Evolutionary conservation across 208 protist species (phyloP), one percentile per base, ranked within the genome.

Genomic region (Trypanosomatidae sp.): DNA sequence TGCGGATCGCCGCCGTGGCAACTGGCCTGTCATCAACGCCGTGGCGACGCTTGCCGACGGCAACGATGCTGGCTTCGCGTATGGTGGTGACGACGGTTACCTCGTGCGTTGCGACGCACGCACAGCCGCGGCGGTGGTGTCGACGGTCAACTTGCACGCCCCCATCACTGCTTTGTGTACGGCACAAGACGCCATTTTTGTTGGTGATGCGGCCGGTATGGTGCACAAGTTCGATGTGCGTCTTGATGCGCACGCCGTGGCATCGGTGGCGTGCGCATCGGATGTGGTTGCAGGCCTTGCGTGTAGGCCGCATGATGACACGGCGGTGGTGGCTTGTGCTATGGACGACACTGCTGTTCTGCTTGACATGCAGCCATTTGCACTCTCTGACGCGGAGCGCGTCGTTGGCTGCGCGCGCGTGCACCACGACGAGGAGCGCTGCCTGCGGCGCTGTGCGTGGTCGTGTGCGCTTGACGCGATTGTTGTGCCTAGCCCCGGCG

Each of bases 1-100:
- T 8, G 7, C 58, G n/a, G 56, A 63, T 21, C 45, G 39, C 27
- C 60, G 56, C 10, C 66, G 66, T n/a, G 53, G 39, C 7, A 43
- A 62, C 25, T 92, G 77, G 75, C 75, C 83, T 3, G 83, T 92
- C 3, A 32, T 88, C n/a, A 92, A 92, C 44, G 58, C 70, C 23
- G 44, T 92, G 13, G 44, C 62, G 0, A 48, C 48, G n/a, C n/a
- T n/a, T 6, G 26, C 39, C 19, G 39, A 53, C 2, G 39, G 49
- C 18, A 24, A 16, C 13, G 53, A 69, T 32, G 53, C 40, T 21
- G 57, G 53, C 32, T 25, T 40, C 2, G 45, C 66, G 11, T 82
- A 63, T 47, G 83, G 78, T 21, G 83, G 78, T 18, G 83, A 92
- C 52, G 78, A 88, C 46, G 83, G 83, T 20, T 85, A 77, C 50